Percentiles rank a stretch among this genome's conserved stretches.
Evolutionary conservation across 2,329 filamentous ascomycete species (phyloP).

Genomic region (Trichophaea hybrida): DNA sequence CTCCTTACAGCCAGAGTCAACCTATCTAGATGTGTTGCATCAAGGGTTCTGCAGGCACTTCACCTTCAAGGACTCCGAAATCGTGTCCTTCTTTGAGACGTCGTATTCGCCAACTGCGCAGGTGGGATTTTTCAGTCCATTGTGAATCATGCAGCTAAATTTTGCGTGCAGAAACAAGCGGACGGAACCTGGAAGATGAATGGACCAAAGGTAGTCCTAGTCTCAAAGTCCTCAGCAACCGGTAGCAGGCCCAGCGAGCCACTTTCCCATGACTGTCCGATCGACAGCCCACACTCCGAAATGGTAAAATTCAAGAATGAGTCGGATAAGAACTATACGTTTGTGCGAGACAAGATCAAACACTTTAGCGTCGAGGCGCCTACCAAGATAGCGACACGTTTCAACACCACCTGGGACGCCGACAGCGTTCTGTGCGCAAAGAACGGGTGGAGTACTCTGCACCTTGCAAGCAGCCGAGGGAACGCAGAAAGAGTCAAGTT

Average conservation of each 20-base stretch:
- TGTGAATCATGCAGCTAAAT: too few species aligned
- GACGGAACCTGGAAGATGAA: slow-evolving; percentile 7
- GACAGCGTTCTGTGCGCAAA: not conserved
- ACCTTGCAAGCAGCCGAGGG: not conserved
- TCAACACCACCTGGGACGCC: not conserved
- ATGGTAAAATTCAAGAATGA: not conserved
- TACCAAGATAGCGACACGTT: not conserved
- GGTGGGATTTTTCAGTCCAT: too few species aligned
- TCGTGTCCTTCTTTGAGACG: slow-evolving; percentile 6
- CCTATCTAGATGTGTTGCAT: slow-evolving; percentile 1
- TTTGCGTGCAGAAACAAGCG: too few species aligned
- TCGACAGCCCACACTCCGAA: not conserved
- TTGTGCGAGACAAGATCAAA: slow-evolving; percentile 5
- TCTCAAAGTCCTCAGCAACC: slow-evolving; percentile 1
- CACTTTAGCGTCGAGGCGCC: not conserved
- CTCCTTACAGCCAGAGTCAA: not conserved
- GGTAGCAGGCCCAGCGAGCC: slow-evolving; percentile 1
- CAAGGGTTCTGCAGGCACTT: slow-evolving; percentile 4
- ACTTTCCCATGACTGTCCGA: not conserved
- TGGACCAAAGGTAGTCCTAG: not conserved
- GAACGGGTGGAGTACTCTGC: slow-evolving; percentile 1
- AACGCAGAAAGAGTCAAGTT: not conserved
- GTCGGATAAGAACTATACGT: not conserved
- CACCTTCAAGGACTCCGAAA: not conserved
- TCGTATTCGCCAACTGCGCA: not conserved